Base-by-base conservation (phyloP, 768 basidiomycete species). In the Ephemerocybe angulata region DNA sequence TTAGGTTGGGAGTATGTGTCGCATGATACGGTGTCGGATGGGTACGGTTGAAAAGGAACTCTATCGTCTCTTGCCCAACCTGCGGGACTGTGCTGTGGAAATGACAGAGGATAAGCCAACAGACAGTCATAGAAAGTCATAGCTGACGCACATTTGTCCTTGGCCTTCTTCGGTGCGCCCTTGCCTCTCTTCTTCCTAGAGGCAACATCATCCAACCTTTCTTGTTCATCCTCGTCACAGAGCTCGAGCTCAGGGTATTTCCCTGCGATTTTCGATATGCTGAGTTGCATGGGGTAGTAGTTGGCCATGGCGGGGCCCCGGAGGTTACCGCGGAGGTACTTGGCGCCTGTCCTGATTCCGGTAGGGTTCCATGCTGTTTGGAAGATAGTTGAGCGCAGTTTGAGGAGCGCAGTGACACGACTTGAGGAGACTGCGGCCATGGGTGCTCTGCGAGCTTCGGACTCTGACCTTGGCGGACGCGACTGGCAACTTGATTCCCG, bases 311-410 rank as follows among this genome's bases (percentile, higher is more conserved):
- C 80, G 0, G 93, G 93, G 0, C 95, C 96, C 0, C 86, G 83
- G 31, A 98, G 82, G 17, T 88, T 79, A 13, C 81, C 77, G 19
- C 88, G 85, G 43, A 98, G 84, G 73, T 96, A 93, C 73, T 98
- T 98, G 25, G 93, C 88, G 17, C 96, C 96, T 0, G 90, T 94
- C 17, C 95, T 86, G 13, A 83, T 67, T 25, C 81, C 82, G 2
- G 79, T 79, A 0, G 95, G 95, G 71, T 98, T 98, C 72, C 89
- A 93, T 3, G 87, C 76, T 8, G 92, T 96, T 65, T 93, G 83
- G 65, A 98, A 96, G 51, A 98, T 82, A 38, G 76, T 66, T 66
- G 84, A 86, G 41, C 86, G 86, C 4, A 89, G 74, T 47, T 81
- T 78, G 1, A 70, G 79, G 58, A 93, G 75, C n/a, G 80, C 74